phyloP scores from a whole-genome alignment of 2,329 filamentous ascomycete species.

The Aureobasidium leucospermi region DNA sequence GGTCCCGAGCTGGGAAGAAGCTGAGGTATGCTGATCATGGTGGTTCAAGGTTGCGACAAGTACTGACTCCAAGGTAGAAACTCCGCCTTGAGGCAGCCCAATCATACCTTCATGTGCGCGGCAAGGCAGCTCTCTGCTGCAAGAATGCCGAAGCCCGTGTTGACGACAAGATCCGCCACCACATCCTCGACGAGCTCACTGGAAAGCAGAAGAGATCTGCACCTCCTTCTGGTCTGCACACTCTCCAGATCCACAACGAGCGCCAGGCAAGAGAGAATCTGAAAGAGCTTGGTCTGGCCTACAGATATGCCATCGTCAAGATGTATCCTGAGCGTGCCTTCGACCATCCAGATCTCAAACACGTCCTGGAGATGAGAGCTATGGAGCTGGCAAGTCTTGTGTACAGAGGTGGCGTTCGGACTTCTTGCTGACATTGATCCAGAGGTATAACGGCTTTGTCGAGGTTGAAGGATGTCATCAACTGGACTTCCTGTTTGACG shows the following conservation, averaged over 20 bases:
- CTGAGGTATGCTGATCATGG: neutral
- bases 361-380: neutral
- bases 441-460: neutral
- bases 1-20: neutral
- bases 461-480: neutral
- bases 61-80: too few relatives aligned
- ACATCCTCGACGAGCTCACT: constrained; percentile 1
- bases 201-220: neutral
- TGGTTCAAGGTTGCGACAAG: too few relatives aligned
- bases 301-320: neutral
- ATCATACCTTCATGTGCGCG: neutral
- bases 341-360: neutral
- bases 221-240: neutral
- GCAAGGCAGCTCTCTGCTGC: neutral
- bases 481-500: constrained; percentile 8
- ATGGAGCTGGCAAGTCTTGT: neutral
- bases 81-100: neutral
- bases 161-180: neutral
- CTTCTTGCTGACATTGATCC: neutral
- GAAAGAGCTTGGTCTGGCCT: neutral
- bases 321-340: constrained; percentile 4
- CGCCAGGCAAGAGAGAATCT: neutral
- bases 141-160: neutral
- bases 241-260: neutral
- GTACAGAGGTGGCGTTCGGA: too few relatives aligned